A percentile compares a stretch with the other conserved stretches of the same genome.
Conservation (phyloP, 2,329 filamentous ascomycete genomes). For the Penicillium sp. region DNA sequence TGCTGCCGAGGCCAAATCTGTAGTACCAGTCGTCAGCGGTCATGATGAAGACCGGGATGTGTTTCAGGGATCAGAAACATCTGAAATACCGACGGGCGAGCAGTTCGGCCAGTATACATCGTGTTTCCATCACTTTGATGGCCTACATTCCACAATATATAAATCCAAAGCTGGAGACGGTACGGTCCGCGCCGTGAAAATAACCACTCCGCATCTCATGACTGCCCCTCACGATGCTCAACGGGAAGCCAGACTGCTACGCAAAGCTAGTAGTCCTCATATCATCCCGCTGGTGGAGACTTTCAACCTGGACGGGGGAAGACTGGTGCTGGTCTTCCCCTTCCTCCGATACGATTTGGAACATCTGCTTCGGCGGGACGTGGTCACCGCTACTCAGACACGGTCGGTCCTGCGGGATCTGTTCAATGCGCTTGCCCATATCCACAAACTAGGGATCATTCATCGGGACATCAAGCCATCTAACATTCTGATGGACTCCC, state of each 20-base stretch:
- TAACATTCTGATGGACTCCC: conserved; percentile 71
- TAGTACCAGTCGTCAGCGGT: conserved; percentile 23
- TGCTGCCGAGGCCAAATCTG: conserved; percentile 27
- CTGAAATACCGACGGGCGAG: conserved; percentile 29
- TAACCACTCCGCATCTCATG: conserved; percentile 72
- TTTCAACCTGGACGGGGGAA: conserved; percentile 67
- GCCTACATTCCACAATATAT: conserved; percentile 82
- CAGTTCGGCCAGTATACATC: conserved; percentile 56
- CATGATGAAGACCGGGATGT: conserved; percentile 21
- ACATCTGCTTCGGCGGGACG: conserved; percentile 58
- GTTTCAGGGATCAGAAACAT: conserved; percentile 19
- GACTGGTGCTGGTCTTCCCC: conserved; percentile 79
- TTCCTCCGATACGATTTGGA: conserved; percentile 74
- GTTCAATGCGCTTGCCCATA: conserved; percentile 66
- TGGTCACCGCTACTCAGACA: conserved; percentile 40
- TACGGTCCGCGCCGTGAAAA: conserved; percentile 70
- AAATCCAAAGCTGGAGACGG: conserved; percentile 54
- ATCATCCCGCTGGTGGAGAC: conserved; percentile 69
- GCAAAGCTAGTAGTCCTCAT: conserved; percentile 55
- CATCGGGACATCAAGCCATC: conserved; percentile 94
- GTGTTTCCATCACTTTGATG: conserved; percentile 59
- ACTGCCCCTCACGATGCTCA: conserved; percentile 78
- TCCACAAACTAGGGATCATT: conserved; percentile 75
- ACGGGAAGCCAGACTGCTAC: conserved; percentile 75
- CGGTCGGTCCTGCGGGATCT: conserved; percentile 62